Base-by-base conservation (phyloP, 345 rosid genomes). In the Rhodomyrtus tomentosa region DNA sequence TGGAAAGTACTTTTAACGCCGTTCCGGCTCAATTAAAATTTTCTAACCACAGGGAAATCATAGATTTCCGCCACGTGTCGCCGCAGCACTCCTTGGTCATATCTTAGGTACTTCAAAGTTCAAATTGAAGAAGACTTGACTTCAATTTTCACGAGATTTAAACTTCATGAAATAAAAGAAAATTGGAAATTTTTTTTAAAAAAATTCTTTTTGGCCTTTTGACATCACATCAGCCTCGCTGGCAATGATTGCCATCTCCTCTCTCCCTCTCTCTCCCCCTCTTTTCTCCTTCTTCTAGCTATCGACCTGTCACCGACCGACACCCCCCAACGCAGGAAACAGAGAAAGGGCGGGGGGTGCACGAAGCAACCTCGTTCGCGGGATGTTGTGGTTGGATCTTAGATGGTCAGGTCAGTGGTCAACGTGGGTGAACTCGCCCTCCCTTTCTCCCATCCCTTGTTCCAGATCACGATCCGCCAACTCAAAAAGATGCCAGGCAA, bases 291-390 rank as follows among this genome's bases (percentile, higher is more conserved):
- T 18, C 76, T 32, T 52, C 29, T 49, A 16, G 73, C 72, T 13
- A 53, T 59, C 79, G 36, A 56, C 62, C 24, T 79, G 82, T 55
- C 85, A 90, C 91, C 91, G 90, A 90, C 90, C 91, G 90, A 90
- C 90, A 84, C 32, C 45, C 32, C 45, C 49, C 6, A 45, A 55
- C n/a, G 20, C 50, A 48, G 11, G 50, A 9, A 48, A 48, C 11
- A 9, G 50, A 11, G 10, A 10, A 45, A 55, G 45, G 20, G 83
- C 76, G 32, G 45, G 76, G 76, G 8, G 76, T 24, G 76, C 24
- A 2, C 10, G 45, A 32, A 68, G 45, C 76, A 68, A 68, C 76
- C 76, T 68, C 42, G 40, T 36, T 68, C 76, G 76, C 76, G 45
- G 76, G 10, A 2, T 7, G 73, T 0, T 29, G 74, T 15, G 16